Evolutionary conservation across 495 filamentous ascomycete genomes (phyloP).

Genomic region (Hypomontagnella monticulosa): DNA sequence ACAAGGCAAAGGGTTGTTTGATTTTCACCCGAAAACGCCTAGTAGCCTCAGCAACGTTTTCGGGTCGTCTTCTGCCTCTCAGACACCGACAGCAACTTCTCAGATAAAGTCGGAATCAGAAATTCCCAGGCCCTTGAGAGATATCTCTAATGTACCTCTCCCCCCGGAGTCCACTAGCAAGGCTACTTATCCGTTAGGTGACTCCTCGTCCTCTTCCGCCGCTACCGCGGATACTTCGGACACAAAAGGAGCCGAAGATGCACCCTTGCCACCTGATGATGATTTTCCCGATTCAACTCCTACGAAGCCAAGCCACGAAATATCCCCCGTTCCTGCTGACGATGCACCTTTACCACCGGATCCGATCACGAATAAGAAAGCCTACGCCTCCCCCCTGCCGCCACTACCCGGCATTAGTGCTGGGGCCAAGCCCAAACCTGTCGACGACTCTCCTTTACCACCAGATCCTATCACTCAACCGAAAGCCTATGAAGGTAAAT

Average conservation of each 20-base stretch:
- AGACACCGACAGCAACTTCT: conserved; percentile 35
- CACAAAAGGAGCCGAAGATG: conserved; percentile 54
- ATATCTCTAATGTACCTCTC: conserved; percentile 65
- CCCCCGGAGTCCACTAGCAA: conserved; percentile 83
- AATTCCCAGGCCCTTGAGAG: conserved; percentile 34
- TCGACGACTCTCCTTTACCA: conserved; percentile 34
- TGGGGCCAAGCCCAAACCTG: conserved; percentile 35
- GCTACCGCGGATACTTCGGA: conserved; percentile 55
- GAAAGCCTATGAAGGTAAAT: conserved; percentile 33
- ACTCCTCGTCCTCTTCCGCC: conserved; percentile 73
- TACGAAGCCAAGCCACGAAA: conserved; percentile 9
- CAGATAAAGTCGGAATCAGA: conserved; percentile 52
- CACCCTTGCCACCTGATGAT: conserved; percentile 66
- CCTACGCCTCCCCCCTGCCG: conserved; percentile 49
- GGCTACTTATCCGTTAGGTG: conserved; percentile 68
- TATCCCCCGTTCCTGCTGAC: conserved; percentile 32
- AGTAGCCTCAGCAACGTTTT: conserved; percentile 16
- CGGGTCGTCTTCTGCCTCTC: conserved; percentile 21
- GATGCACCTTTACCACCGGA: conserved; percentile 56
- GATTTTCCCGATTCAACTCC: conserved; percentile 53
- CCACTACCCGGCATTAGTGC: conserved; percentile 46
- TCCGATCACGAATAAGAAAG: conserved; percentile 51
- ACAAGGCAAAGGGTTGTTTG: conserved; percentile 31
- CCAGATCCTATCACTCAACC: conserved; percentile 45
- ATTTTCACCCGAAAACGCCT: conserved; percentile 38